Base-by-base conservation (phyloP, 2,329 filamentous ascomycete genomes). In the Aspergillus caelatus region DNA sequence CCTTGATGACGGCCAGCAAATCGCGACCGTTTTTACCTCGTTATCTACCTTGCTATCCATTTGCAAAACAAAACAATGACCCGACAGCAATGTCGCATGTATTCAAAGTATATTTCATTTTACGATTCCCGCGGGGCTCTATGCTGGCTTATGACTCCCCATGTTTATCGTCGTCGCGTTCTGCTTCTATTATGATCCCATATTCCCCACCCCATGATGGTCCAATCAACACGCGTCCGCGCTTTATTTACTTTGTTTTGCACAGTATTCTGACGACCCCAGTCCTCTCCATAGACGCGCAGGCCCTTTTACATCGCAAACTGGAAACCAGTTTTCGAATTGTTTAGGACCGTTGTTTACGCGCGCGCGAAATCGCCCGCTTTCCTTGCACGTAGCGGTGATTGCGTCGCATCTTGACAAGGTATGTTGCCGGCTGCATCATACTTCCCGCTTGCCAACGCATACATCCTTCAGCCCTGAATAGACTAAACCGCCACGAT, bases 401-500 rank as follows among this genome's bases (percentile, higher is more conserved):
- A 69, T 65, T 72, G 65, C 71, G 71, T 77, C 61, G 68, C 61
- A 67, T 65, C 61, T 77, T 71, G 69, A 72, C 71, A 69, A 76
- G 74, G 77, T 78, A 78, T 72, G 76, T 75, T 66, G 65, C 67
- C 69, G 66, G 68, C 71, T 76, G 74, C 74, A 76, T 69, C 67
- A 69, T 68, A 55, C 64, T 65, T 67, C 68, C 68, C 70, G 68
- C 70, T 71, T 78, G 77, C 77, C 77, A 78, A 76, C 77, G 75
- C 77, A 78, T 78, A 77, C 77, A 74, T 75, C 69, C 70, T 66
- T 70, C 65, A 68, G 66, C 68, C 67, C 61, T 72, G 69, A 64
- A 67, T 63, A 68, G 63, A 68, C 68, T 71, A 71, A 72, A 67
- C 70, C 67, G 69, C 70, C 71, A 71, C 67, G 68, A 71, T 68